These are phyloP conservation scores for Nakazawaea holstii DNA, from an alignment of 805 yeast species.

Conservation along the genomic window DNA sequence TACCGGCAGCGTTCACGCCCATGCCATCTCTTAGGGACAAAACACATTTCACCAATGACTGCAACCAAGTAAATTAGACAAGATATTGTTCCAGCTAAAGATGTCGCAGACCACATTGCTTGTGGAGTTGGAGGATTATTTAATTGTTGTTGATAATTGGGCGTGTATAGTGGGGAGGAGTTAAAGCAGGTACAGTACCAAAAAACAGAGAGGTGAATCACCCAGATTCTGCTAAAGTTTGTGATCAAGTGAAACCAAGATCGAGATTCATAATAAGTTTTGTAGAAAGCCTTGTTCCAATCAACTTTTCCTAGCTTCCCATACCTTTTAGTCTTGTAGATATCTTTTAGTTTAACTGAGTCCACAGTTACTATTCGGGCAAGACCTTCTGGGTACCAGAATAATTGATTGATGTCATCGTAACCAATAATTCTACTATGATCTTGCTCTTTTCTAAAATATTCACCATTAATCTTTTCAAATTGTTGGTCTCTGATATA, in stretches of 20 bases:
- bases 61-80: slow-evolving; percentile 36
- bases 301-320: slow-evolving; percentile 24
- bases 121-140: slow-evolving; percentile 42
- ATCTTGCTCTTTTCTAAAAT: slow-evolving; percentile 62
- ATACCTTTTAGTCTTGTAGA: slow-evolving; percentile 28
- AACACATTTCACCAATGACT: slow-evolving; percentile 34
- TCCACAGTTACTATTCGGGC: slow-evolving; percentile 27
- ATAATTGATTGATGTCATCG: slow-evolving; percentile 48
- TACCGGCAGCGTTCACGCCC: slow-evolving; percentile 34
- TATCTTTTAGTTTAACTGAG: slow-evolving; percentile 24
- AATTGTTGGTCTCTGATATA: slow-evolving; percentile 68
- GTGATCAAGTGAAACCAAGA: slow-evolving; percentile 46
- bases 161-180: slow-evolving; percentile 44
- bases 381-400: slow-evolving; percentile 40
- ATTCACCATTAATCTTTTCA: slow-evolving; percentile 40
- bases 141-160: slow-evolving; percentile 30
- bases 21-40: slow-evolving; percentile 43
- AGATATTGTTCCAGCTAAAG: slow-evolving; percentile 42
- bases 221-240: slow-evolving; percentile 49
- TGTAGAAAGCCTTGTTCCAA: slow-evolving; percentile 38
- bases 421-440: slow-evolving; percentile 57
- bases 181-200: slow-evolving; percentile 50
- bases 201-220: slow-evolving; percentile 42
- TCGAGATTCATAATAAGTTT: slow-evolving; percentile 42
- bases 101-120: slow-evolving; percentile 35